Evolutionary conservation across 1,284 basidiomycete species (phyloP), one percentile per base, ranked within the genome.

Genomic region (Vanrija sp.): DNA sequence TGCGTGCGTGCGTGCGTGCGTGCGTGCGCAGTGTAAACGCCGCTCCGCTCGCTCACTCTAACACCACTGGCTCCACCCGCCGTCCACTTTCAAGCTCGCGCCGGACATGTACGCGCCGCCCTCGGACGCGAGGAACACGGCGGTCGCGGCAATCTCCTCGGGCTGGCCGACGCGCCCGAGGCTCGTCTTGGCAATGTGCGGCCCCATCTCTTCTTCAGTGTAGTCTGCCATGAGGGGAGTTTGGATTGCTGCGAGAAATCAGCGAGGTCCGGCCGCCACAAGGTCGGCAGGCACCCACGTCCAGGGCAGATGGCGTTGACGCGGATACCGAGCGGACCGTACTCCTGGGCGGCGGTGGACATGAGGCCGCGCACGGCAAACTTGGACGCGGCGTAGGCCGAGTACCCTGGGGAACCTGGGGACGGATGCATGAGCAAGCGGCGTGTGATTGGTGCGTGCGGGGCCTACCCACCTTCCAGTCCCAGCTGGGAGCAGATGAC

Each of bases 281-380:
- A 3, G n/a, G n/a, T n/a, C n/a, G 21, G 21, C 21, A 23, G 21
- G 21, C 21, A 46, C 56, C 55, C 29, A 63, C 57, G 43, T 34
- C 62, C 46, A 26, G 63, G 67, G 21, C 52, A 55, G 28, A 72
- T 55, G 3, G 58, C 49, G 51, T 72, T 72, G 7, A 69, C 61
- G 5, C 69, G 57, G 48, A 71, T 65, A 0, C 67, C 64, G 8
- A 48, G 28, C 21, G 55, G 59, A 1, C 63, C 68, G 10, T 64
- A 52, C 45, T 70, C 68, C 26, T 62, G 60, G 1, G 68, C 62
- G 3, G 61, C 65, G 1, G 58, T 58, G 1, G 57, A 49, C 53
- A 61, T 60, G 10, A 70, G 54, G 4, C 68, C 68, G 1, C 68
- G 54, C 0, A 70, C 51, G 8, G 66, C 68, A n/a, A 67, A 68